These are phyloP conservation scores for Phaeodactylum tricornutum DNA, from an alignment of 108 stramenopile genomes.

Conservation along the genomic window DNA sequence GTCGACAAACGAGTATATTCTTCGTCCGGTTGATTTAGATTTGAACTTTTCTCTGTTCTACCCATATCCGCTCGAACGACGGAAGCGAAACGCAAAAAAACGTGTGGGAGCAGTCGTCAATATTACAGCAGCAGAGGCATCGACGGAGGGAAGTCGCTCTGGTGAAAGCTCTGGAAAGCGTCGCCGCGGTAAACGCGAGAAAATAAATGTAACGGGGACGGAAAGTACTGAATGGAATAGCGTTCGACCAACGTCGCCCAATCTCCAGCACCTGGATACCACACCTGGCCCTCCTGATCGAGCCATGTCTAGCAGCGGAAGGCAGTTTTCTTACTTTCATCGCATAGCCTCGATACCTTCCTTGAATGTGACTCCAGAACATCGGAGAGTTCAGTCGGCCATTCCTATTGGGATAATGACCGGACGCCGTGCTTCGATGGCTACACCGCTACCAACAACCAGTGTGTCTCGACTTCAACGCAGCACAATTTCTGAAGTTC, in stretches of 20 bases:
- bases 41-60: conserved; percentile 29
- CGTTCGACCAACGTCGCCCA: no score
- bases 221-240: not conserved
- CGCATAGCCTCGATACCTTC: no score
- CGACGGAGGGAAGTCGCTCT: conserved; percentile 1
- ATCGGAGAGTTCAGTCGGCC: no score
- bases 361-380: no score
- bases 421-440: conserved; percentile 1
- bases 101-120: not conserved
- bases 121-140: conserved; percentile 1
- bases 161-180: not conserved
- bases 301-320: no score
- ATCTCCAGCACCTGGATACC: no score
- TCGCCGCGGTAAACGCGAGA: conserved; percentile 59
- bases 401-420: no score
- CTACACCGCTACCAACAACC: not conserved
- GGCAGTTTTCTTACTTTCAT: no score
- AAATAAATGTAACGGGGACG: conserved; percentile 7
- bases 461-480: not conserved
- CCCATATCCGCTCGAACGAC: conserved; percentile 28
- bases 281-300: no score
- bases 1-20: conserved; percentile 32
- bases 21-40: conserved; percentile 24
- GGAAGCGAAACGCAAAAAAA: conserved; percentile 20
- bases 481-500: no score